Evolutionary conservation across 805 yeast genomes (phyloP), one percentile per base, ranked within the genome.

Genomic region (Candida sithepensis): DNA sequence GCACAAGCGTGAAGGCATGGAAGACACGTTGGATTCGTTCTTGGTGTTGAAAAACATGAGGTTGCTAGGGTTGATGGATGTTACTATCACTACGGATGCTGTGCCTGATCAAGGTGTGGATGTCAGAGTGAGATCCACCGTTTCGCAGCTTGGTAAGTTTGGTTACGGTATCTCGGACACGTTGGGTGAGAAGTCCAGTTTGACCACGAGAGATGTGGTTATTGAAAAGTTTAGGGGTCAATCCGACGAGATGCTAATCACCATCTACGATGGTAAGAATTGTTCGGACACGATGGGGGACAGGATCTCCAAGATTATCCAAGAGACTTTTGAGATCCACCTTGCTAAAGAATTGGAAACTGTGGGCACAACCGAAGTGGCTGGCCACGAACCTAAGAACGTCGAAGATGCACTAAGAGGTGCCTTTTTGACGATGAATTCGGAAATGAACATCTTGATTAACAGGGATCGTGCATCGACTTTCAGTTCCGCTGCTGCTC

Each of bases 151-250:
- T 20, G 84, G 85, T 42, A 79, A 78, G 41, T 78, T 87, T 70
- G 82, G 89, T 0, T 89, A 90, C 60, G 99, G 99, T 61, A 90
- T 94, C 43, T 85, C 97, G 1, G 99, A 94, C 66, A 73, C 85
- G 3, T 72, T 92, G 56, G 96, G 96, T 1, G 73, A 73, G 44
- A 70, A 82, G 43, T 79, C 80, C 22, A 71, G 73, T 41, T 77
- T 94, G 3, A 78, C 90, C 0, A 79, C 85, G 5, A 78, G 96
- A 59, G 99, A 94, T 68, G 81, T 88, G 36, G 91, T 94, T 32
- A 78, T 86, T 54, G 96, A 90, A 59, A 82, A 86, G 56, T 89
- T 91, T 67, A 75, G 96, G 50, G 96, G 96, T 18, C 83, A 83
- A 46, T 85, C 85, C 40, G 84, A 87, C 56, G 97, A 91, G 63